phyloP scores from a whole-genome alignment of 345 rosid species.

The Hibiscus syriacus region DNA sequence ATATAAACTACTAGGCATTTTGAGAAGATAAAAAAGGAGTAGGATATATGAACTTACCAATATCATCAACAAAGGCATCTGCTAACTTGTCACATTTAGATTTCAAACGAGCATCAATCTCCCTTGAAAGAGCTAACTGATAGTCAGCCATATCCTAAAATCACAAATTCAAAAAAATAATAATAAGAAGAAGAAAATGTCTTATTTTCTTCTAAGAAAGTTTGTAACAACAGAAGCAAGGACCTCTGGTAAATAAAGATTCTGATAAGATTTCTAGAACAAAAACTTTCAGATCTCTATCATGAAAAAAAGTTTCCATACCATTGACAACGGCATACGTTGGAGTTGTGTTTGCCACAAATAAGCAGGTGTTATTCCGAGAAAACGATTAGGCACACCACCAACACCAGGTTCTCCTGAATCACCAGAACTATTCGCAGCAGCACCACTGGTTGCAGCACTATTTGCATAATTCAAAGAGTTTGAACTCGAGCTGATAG shows the following conservation, averaged over 20 bases:
- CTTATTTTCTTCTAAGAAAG: background rate
- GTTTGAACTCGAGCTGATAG: slow-evolving; percentile 72
- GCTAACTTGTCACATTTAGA: slow-evolving; percentile 83
- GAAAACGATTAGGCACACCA: slow-evolving; percentile 88
- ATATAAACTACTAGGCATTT: slow-evolving; percentile 4
- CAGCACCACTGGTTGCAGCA: slow-evolving; percentile 41
- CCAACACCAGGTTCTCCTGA: slow-evolving; percentile 64
- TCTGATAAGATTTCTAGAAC: background rate
- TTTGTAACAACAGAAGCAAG: slow-evolving; percentile 3
- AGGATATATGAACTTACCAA: slow-evolving; percentile 42
- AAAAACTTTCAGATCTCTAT: background rate
- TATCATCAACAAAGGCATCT: slow-evolving; percentile 80
- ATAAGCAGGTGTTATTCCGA: slow-evolving; percentile 83
- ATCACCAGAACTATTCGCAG: slow-evolving; percentile 40
- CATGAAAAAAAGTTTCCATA: slow-evolving; percentile 15
- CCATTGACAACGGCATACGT: slow-evolving; percentile 53
- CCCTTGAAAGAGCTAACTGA: slow-evolving; percentile 71
- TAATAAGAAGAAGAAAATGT: no score
- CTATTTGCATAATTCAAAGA: slow-evolving; percentile 49
- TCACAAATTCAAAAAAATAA: background rate
- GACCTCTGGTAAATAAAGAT: background rate
- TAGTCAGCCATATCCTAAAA: slow-evolving; percentile 83
- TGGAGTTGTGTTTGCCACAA: slow-evolving; percentile 87
- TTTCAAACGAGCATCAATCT: slow-evolving; percentile 76
- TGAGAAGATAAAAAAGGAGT: background rate